A percentile compares a stretch with the other conserved stretches of the same genome.
These are phyloP conservation scores for Diaporthe sp. DNA, from an alignment of 2,329 filamentous ascomycete species.

Conservation along the genomic window DNA sequence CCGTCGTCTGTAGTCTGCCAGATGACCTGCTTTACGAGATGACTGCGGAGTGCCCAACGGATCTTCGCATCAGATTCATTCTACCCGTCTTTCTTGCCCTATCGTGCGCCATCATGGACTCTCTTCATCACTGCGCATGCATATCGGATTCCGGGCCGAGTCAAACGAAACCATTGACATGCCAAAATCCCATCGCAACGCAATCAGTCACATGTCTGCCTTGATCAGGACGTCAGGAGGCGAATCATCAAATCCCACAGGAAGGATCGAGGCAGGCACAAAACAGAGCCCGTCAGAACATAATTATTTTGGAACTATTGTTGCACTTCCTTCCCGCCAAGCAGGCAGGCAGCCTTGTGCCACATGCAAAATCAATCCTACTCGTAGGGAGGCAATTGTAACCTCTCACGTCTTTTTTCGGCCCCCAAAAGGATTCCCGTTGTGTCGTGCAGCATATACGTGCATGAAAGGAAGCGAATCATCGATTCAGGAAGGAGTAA, in stretches of 20 bases:
- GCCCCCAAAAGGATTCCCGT: slow-evolving; percentile 4
- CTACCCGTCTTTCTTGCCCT: neutral
- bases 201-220: neutral
- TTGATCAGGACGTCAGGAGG: neutral
- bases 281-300: neutral
- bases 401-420: neutral
- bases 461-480: neutral
- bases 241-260: slow-evolving; percentile 16
- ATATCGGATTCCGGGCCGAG: neutral
- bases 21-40: neutral
- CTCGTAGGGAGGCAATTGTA: neutral
- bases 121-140: neutral
- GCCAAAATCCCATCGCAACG: neutral
- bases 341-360: slow-evolving; percentile 2
- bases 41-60: neutral
- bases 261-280: slow-evolving; percentile 1
- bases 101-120: neutral
- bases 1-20: neutral
- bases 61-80: neutral
- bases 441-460: slow-evolving; percentile 22
- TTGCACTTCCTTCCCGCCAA: slow-evolving; percentile 20
- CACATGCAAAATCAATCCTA: slow-evolving; percentile 13
- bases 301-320: neutral
- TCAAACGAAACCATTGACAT: neutral
- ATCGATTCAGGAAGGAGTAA: neutral